Base-by-base conservation (phyloP, 257 asterid species). In the Solanum lycopersicoides region DNA sequence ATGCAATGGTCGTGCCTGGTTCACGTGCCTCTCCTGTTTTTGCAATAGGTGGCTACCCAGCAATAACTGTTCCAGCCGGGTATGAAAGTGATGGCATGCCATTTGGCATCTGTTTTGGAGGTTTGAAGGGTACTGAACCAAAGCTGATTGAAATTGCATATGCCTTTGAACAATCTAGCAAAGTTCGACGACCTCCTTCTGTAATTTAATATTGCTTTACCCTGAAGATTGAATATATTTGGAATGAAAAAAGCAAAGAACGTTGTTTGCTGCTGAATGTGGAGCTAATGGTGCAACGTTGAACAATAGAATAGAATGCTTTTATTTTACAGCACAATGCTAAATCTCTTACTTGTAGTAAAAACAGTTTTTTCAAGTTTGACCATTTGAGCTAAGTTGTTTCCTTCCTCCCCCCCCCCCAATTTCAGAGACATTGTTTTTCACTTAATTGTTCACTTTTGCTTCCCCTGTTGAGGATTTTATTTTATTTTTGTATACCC, bases 101-200 rank as follows among this genome's bases (percentile, higher is more conserved):
- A 2, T 91, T 94, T 50, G 96, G 98, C 3, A 87, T 94, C 12
- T 89, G 89, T 68, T 94, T 95, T 47, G 95, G 97, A 23, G 98
- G 98, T 25, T 72, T 94, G 20, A 93, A 88, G 87, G 97, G 98
- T 9, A n/a, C 89, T 25, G 97, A 95, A 41, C 94, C 94, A 83
- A 87, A 25, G 28, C 87, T 95, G 72, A 94, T 95, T 6, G 95
- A 95, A 88, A 84, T 92, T 87, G 93, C 95, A 32, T 93, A 91
- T 77, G 95, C 94, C 50, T 94, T 92, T 72, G 95, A 95, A 85
- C 96, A 92, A 92, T 95, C 95, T 80, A 95, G 96, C 25, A 73
- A 71, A 84, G 60, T 89, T 83, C 89, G 96, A 60, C 91, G 87
- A 89, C 94, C 94, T 34, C 98, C 98, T 84, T 11, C 69, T 6